Percentiles rank a stretch among this genome's conserved stretches.
Conservation (phyloP, 306 rosid genomes). For the Trifolium subterraneum region DNA sequence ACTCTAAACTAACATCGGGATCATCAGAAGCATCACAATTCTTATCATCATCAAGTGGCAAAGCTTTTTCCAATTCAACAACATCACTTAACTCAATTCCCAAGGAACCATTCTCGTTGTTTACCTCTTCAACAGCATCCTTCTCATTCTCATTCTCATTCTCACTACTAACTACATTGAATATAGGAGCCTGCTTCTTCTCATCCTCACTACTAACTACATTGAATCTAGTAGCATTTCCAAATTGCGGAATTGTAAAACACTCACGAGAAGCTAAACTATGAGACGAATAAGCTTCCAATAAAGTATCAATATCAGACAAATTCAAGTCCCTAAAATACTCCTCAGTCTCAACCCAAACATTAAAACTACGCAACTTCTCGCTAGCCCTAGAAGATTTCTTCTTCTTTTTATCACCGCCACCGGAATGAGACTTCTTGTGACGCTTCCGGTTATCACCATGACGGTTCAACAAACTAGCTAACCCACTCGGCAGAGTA, state of each 20-base stretch:
- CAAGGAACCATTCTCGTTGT: slow-evolving; percentile 30
- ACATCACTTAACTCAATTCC: slow-evolving; percentile 38
- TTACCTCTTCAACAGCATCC: slow-evolving; percentile 14
- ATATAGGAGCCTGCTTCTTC: not conserved
- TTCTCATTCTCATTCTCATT: slow-evolving; percentile 33
- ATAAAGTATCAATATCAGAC: slow-evolving; percentile 67
- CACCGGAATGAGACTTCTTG: slow-evolving; percentile 68
- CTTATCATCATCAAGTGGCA: slow-evolving; percentile 43
- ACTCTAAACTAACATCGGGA: slow-evolving; percentile 57
- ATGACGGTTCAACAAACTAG: slow-evolving; percentile 64
- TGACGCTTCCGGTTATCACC: slow-evolving; percentile 72
- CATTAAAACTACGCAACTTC: slow-evolving; percentile 52
- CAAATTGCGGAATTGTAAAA: slow-evolving; percentile 56
- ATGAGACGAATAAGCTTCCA: slow-evolving; percentile 54
- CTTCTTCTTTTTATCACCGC: slow-evolving; percentile 71
- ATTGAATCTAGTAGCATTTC: slow-evolving; percentile 41
- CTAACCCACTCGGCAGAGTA: slow-evolving; percentile 75
- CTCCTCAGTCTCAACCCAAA: slow-evolving; percentile 83
- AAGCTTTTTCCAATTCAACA: slow-evolving; percentile 43
- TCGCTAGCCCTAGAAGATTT: slow-evolving; percentile 68
- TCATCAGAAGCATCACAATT: slow-evolving; percentile 39
- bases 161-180: slow-evolving; percentile 37
- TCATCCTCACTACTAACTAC: slow-evolving; percentile 40
- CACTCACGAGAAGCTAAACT: slow-evolving; percentile 54
- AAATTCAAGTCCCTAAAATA: slow-evolving; percentile 76